Base-by-base conservation (phyloP, 169 alveolate genomes). In the Eimeria necatrix region DNA sequence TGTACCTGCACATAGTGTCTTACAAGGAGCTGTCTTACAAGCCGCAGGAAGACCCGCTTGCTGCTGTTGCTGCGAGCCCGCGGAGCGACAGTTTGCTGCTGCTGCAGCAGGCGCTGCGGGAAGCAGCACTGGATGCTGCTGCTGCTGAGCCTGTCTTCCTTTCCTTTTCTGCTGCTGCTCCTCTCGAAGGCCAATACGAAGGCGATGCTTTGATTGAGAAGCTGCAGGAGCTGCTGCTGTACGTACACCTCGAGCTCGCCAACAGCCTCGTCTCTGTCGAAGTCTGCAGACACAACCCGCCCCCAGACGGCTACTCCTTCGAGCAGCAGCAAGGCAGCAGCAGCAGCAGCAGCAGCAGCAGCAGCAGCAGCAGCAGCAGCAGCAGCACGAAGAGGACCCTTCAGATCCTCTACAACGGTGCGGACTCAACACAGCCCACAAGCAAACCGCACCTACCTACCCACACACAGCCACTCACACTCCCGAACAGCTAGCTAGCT, bases 231-330 rank as follows among this genome's bases (percentile, higher is more conserved):
- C 32, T 32, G 22, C 78, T 89, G 7, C 24, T 26, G 60, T 74
- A 71, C 9, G 56, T 89, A 8, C 53, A 20, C n/a, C 78, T 71
- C 12, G 94, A 89, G 41, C 32, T 70, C n/a, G 60, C 78, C 2
- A 46, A 48, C 7, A 89, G 94, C 60, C 5, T 89, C 20, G 80
- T 70, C 61, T 9, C 80, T 4, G 81, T 89, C 3, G 94, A 89
- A n/a, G 52, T 89, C 22, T 89, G 94, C 61, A 60, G 94, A 46
- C 94, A 89, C 78, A 87, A 87, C 41, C 59, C 73, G 46, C 94
- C 94, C 8, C 94, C 94, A 3, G 70, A 49, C 0, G 87, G 80
- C 22, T 73, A 71, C 61, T 20, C 12, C 14, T 71, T 73, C 88
- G 61, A 56, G 18, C 46, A 60, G 87, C 83, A 71, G n/a, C 41